Conservation (phyloP, 169 alveolate species). For the Amoebophrya sp. region DNA sequence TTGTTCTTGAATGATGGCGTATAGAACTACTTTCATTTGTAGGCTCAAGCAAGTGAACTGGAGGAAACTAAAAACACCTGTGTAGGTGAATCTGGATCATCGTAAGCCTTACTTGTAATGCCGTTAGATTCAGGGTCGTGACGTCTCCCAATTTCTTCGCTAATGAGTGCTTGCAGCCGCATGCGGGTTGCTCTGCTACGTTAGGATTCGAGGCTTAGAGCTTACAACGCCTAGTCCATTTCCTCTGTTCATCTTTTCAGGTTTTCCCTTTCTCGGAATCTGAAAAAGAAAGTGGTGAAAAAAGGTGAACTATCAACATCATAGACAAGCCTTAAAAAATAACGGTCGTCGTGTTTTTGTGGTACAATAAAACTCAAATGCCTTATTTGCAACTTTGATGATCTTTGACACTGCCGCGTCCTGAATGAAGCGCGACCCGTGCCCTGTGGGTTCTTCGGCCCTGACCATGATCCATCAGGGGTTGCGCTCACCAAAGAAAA, state of each 20-base stretch:
- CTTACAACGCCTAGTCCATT: not conserved
- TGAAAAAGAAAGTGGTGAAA: too few relatives aligned
- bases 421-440: slow-evolving; percentile 46
- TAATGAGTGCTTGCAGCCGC: slow-evolving; percentile 33
- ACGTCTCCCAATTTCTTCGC: slow-evolving; percentile 48
- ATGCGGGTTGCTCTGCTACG: too few relatives aligned
- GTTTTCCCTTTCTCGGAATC: too few relatives aligned
- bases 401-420: slow-evolving; percentile 40
- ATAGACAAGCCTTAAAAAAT: too few relatives aligned
- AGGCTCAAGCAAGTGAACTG: too few relatives aligned
- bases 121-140: slow-evolving; percentile 44
- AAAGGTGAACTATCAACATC: too few relatives aligned
- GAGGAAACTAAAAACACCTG: too few relatives aligned
- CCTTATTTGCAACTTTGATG: not conserved
- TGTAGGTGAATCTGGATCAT: too few relatives aligned
- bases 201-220: too few relatives aligned
- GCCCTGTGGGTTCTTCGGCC: slow-evolving; percentile 46
- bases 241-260: not conserved
- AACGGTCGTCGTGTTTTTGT: too few relatives aligned
- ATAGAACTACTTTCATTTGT: too few relatives aligned
- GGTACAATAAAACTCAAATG: not conserved
- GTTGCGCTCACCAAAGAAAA: slow-evolving; percentile 45
- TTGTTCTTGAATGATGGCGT: too few relatives aligned
- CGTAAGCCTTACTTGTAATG: slow-evolving; percentile 37
- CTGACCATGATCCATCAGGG: slow-evolving; percentile 46